Conservation (phyloP, 2,329 filamentous ascomycete species). For the Exserohilum rostratum region DNA sequence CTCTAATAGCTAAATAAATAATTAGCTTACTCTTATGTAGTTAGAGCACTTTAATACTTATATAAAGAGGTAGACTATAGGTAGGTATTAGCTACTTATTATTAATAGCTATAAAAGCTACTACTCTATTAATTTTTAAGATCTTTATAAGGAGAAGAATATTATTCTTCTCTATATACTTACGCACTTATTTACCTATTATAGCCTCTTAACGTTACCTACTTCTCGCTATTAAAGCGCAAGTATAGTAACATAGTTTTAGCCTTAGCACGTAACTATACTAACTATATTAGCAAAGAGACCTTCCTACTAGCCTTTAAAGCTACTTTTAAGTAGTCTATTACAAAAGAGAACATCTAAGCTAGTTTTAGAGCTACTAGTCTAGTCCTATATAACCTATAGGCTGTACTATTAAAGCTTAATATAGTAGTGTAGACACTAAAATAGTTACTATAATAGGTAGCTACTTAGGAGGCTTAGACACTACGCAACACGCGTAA, state of each 20-base stretch:
- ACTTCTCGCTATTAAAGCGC: conserved; percentile 31
- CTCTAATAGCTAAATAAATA: conserved; percentile 43
- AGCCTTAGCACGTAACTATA: not conserved
- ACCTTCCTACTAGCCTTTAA: not conserved
- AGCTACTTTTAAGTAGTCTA: not conserved
- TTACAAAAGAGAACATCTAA: not conserved
- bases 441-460: conserved; percentile 2
- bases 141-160: conserved; percentile 22
- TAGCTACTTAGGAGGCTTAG: not conserved
- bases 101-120: conserved; percentile 45
- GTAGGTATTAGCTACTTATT: conserved; percentile 45
- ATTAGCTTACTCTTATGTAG: conserved; percentile 42
- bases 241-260: not conserved
- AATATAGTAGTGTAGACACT: conserved; percentile 25
- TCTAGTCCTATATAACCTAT: not conserved
- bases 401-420: conserved; percentile 36
- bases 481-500: conserved; percentile 9
- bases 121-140: not conserved
- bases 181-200: conserved; percentile 48
- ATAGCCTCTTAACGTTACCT: conserved; percentile 49
- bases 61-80: conserved; percentile 26
- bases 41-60: conserved; percentile 43
- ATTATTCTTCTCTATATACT: conserved; percentile 32
- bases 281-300: not conserved
- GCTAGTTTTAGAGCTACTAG: not conserved